Evolutionary conservation across 352 stramenopile genomes (phyloP).

Genomic region (Plasmopara muralis): DNA sequence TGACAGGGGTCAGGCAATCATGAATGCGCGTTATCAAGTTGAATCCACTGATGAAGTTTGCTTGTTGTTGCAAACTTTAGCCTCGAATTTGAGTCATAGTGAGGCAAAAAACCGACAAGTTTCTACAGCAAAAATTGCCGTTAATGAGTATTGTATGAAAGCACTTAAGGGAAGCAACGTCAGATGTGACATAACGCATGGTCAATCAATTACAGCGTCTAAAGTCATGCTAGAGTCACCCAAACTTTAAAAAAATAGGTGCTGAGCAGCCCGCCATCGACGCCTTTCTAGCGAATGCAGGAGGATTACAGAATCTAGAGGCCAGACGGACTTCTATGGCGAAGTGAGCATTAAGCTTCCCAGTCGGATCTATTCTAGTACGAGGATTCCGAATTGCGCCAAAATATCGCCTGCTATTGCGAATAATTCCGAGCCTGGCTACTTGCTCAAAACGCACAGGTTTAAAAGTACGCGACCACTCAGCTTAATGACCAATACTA

Average conservation of each 20-base stretch:
- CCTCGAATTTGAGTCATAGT: constrained; percentile 6
- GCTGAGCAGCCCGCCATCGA: constrained; percentile 14
- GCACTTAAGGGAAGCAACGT: constrained; percentile 2
- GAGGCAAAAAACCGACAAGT: constrained; percentile 7
- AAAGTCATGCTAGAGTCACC: constrained; percentile 17
- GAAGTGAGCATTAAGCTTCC: no score
- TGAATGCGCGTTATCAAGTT: constrained; percentile 6
- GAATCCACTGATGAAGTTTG: constrained; percentile 1
- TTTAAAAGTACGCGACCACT: no score
- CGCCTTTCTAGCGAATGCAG: no score
- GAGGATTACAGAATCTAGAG: no score
- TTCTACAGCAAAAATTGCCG: constrained; percentile 7
- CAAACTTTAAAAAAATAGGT: constrained; percentile 19
- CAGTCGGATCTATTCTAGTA: no score
- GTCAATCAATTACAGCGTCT: not conserved
- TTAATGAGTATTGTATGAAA: constrained; percentile 8
- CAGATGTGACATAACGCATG: not conserved
- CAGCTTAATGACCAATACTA: no score
- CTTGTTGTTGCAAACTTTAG: constrained; percentile 9
- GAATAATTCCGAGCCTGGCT: no score
- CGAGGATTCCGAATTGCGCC: no score
- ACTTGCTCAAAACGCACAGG: no score
- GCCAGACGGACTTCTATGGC: no score
- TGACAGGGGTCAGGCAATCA: constrained; percentile 5
- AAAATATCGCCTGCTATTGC: no score